Conservation (phyloP, 441 rosid genomes). For the Hura crepitans region DNA sequence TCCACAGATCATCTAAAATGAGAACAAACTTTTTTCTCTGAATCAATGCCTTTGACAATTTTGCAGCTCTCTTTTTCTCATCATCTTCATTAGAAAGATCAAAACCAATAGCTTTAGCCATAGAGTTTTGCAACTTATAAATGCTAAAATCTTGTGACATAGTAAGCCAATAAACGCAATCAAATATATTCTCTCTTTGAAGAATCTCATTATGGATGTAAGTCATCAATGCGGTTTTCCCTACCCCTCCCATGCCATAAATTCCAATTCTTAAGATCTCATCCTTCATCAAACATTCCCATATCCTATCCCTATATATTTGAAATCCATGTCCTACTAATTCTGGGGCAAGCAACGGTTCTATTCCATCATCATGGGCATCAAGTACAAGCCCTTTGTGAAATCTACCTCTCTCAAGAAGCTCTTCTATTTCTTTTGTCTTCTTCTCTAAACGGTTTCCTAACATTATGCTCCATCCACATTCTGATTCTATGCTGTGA, state of each 20-base stretch:
- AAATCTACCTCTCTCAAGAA: slow-evolving; percentile 10
- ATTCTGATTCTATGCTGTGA: not conserved
- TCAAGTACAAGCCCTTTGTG: not conserved
- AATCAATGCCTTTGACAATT: not conserved
- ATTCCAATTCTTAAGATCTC: slow-evolving; percentile 18
- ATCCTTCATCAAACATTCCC: slow-evolving; percentile 12
- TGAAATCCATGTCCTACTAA: slow-evolving; percentile 4
- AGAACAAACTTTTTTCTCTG: not conserved
- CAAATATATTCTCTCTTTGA: not conserved
- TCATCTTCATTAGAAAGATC: not conserved
- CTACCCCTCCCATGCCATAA: slow-evolving; percentile 24
- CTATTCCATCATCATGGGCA: not conserved
- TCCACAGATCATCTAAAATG: slow-evolving; percentile 20
- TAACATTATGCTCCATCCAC: not conserved
- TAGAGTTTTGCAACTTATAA: slow-evolving; percentile 12
- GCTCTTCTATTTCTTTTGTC: not conserved
- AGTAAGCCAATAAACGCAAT: slow-evolving; percentile 22
- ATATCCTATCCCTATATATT: slow-evolving; percentile 6
- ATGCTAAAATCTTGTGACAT: slow-evolving; percentile 12
- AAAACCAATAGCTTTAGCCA: not conserved
- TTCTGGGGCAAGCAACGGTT: not conserved
- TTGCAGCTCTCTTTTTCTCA: not conserved
- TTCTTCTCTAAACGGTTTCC: not conserved
- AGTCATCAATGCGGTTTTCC: slow-evolving; percentile 24
- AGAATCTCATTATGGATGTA: slow-evolving; percentile 11